These are phyloP conservation scores for Trametes elegans DNA, from an alignment of 768 basidiomycete species.

Conservation along the genomic window DNA sequence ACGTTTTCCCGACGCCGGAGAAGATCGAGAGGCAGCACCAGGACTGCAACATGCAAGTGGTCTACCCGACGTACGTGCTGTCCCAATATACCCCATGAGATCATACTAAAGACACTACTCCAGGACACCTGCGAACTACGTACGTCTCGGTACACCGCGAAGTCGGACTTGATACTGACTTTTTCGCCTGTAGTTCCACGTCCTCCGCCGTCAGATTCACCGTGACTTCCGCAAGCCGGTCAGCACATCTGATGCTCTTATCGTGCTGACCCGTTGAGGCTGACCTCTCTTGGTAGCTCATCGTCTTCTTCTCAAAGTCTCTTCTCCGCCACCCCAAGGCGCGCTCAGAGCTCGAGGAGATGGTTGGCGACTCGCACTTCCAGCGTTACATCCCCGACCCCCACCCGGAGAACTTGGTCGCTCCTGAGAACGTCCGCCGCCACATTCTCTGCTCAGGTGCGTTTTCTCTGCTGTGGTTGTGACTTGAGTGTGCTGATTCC, in stretches of 20 bases:
- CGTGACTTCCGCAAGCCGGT: constrained; percentile 98
- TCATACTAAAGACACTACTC: background rate
- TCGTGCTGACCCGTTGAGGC: background rate
- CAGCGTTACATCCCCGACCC: constrained; percentile 90
- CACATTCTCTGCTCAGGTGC: constrained; percentile 87
- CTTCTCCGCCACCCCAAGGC: constrained; percentile 93
- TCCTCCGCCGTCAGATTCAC: constrained; percentile 93
- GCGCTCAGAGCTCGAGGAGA: constrained; percentile 82
- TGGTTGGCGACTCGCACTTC: constrained; percentile 88
- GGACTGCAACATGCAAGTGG: constrained; percentile 99
- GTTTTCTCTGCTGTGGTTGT: background rate
- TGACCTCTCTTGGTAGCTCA: constrained; percentile 52
- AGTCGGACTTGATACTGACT: background rate
- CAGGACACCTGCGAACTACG: constrained; percentile 93
- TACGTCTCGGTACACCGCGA: constrained; percentile 31
- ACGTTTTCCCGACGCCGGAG: constrained; percentile 82
- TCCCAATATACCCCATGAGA: background rate
- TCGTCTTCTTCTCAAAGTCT: constrained; percentile 96
- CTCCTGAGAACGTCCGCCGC: constrained; percentile 83
- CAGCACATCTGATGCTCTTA: constrained; percentile 23
- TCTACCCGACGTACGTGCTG: constrained; percentile 83
- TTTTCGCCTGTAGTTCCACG: constrained; percentile 68
- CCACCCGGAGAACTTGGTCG: constrained; percentile 65
- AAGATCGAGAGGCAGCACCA: constrained; percentile 96
- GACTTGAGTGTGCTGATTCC: too few species aligned